Evolutionary conservation across 257 asterid species (phyloP).

Genomic region (Nicotiana benthamiana): DNA sequence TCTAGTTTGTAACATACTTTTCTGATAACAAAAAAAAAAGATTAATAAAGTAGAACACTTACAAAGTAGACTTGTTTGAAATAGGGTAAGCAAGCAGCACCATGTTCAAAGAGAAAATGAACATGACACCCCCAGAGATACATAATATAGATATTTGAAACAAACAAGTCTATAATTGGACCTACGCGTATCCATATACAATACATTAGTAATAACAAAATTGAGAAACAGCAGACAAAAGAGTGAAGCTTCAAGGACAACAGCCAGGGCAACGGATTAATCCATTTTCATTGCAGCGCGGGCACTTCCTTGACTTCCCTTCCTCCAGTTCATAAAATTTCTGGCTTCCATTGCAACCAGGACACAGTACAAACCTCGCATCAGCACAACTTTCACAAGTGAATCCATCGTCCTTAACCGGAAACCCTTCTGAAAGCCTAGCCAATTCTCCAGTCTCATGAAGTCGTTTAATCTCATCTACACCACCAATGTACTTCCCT

Average conservation of each 20-base stretch:
- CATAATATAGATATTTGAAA: not conserved
- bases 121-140: not conserved
- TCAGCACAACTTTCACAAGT: slow-evolving; percentile 87
- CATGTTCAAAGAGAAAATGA: slow-evolving; percentile 9
- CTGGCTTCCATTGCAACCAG: slow-evolving; percentile 70
- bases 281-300: slow-evolving; percentile 81
- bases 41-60: not conserved
- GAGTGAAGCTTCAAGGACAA: slow-evolving; percentile 36
- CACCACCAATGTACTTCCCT: slow-evolving; percentile 71
- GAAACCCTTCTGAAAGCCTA: slow-evolving; percentile 55
- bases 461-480: slow-evolving; percentile 69
- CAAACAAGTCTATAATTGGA: not conserved
- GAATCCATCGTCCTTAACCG: slow-evolving; percentile 26
- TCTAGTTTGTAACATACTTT: too few species aligned
- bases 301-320: slow-evolving; percentile 50
- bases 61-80: not conserved
- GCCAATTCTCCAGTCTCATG: slow-evolving; percentile 68
- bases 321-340: slow-evolving; percentile 60
- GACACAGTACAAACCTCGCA: slow-evolving; percentile 77
- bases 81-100: not conserved
- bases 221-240: not conserved
- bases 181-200: not conserved
- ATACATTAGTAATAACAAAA: not conserved
- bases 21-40: not conserved
- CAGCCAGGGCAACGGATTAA: slow-evolving; percentile 66